phyloP scores from a whole-genome alignment of 2,329 filamentous ascomycete species.

The Cadophora gregata region DNA sequence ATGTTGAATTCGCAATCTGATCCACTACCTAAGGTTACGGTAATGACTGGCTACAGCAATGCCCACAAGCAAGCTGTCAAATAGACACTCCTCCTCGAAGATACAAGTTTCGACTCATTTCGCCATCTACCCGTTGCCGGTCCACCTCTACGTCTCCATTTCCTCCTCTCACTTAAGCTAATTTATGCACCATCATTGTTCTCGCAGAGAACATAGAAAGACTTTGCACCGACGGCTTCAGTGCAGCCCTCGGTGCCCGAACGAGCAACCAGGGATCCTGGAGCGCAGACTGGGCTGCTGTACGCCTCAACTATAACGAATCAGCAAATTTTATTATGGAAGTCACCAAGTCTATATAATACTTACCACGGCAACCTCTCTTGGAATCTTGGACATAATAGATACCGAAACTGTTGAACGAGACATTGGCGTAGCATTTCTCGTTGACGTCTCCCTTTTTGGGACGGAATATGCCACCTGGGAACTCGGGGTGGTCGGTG shows the following conservation, averaged over 20 bases:
- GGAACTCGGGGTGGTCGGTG: neutral
- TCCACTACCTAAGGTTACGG: neutral
- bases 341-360: neutral
- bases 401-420: neutral
- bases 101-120: neutral
- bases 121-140: neutral
- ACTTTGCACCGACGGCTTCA: neutral
- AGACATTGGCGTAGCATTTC: constrained; percentile 1
- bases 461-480: neutral
- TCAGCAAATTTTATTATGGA: neutral
- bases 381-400: neutral
- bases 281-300: neutral
- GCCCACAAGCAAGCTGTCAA: neutral
- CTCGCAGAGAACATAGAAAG: neutral
- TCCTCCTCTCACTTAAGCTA: neutral
- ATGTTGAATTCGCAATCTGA: constrained; percentile 11
- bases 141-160: neutral
- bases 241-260: neutral
- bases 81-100: neutral
- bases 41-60: constrained; percentile 1
- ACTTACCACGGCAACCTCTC: constrained; percentile 1
- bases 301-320: neutral
- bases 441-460: constrained; percentile 2
- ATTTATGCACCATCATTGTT: neutral
- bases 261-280: neutral